phyloP scores from a whole-genome alignment of 2,329 filamentous ascomycete genomes.

The Exophiala sp. region DNA sequence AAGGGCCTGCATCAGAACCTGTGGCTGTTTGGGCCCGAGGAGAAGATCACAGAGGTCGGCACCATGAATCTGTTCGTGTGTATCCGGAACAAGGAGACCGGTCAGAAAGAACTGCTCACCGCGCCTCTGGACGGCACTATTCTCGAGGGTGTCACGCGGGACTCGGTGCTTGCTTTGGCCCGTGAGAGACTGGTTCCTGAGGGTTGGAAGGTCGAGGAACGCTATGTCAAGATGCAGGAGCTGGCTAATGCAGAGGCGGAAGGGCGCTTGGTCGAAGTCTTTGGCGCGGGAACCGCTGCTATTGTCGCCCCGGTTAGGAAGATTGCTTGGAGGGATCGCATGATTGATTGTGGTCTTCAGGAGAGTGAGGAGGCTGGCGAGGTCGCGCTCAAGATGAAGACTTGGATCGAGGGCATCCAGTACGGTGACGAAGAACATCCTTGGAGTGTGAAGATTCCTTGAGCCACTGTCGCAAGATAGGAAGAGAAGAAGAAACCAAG shows the following conservation, averaged over 20 bases:
- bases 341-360: slow-evolving; percentile 76
- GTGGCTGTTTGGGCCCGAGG: slow-evolving; percentile 93
- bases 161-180: slow-evolving; percentile 82
- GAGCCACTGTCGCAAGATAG: neutral
- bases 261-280: slow-evolving; percentile 83
- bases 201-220: slow-evolving; percentile 83
- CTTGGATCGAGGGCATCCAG: slow-evolving; percentile 93
- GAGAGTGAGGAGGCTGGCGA: slow-evolving; percentile 81
- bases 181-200: slow-evolving; percentile 74
- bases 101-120: slow-evolving; percentile 88
- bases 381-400: slow-evolving; percentile 79
- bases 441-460: slow-evolving; percentile 58
- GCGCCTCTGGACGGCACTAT: slow-evolving; percentile 95
- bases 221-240: slow-evolving; percentile 87
- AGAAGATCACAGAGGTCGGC: slow-evolving; percentile 93
- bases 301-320: slow-evolving; percentile 84
- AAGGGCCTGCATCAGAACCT: slow-evolving; percentile 96
- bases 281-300: slow-evolving; percentile 88
- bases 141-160: slow-evolving; percentile 86
- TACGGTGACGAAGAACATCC: slow-evolving; percentile 88
- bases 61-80: slow-evolving; percentile 98
- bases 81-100: slow-evolving; percentile 76
- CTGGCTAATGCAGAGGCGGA: slow-evolving; percentile 74
- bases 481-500: no score
- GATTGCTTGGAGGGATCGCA: slow-evolving; percentile 79